phyloP scores from a whole-genome alignment of 768 basidiomycete genomes.

The Serendipita sp. region DNA sequence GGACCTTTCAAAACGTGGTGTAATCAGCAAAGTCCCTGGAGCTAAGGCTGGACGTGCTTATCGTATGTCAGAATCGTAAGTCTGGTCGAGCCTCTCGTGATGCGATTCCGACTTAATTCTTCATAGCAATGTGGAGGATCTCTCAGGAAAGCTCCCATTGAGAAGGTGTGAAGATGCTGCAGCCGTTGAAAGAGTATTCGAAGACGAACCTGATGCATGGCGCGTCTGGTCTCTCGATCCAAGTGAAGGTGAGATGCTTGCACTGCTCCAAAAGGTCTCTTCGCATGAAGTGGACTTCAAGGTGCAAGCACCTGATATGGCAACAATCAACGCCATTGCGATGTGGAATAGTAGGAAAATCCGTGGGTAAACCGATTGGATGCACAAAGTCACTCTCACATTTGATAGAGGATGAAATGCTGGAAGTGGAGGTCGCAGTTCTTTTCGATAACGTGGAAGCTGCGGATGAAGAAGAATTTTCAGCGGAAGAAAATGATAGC shows the following conservation, averaged over 20 bases:
- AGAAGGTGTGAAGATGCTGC: slow-evolving; percentile 61
- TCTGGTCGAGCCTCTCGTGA: slow-evolving; percentile 12
- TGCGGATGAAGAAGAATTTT: neutral
- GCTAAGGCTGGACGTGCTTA: slow-evolving; percentile 57
- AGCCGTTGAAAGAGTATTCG: slow-evolving; percentile 40
- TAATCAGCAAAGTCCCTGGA: slow-evolving; percentile 51
- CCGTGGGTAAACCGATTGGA: slow-evolving; percentile 28
- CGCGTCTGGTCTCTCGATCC: slow-evolving; percentile 68
- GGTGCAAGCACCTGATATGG: slow-evolving; percentile 48
- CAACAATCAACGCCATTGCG: slow-evolving; percentile 35
- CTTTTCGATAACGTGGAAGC: neutral
- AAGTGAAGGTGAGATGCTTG: slow-evolving; percentile 65
- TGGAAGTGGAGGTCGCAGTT: neutral
- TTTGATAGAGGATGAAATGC: neutral
- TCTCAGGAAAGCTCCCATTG: slow-evolving; percentile 44
- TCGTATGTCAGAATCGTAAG: slow-evolving; percentile 59
- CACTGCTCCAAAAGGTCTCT: slow-evolving; percentile 66
- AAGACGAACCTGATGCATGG: slow-evolving; percentile 35
- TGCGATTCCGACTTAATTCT: neutral
- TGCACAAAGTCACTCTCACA: neutral
- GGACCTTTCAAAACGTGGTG: slow-evolving; percentile 44
- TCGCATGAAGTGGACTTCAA: slow-evolving; percentile 62
- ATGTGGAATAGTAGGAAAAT: slow-evolving; percentile 88
- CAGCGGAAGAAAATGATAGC: neutral
- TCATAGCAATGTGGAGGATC: slow-evolving; percentile 46